Evolutionary conservation across 345 rosid genomes (phyloP), one percentile per base, ranked within the genome.

Genomic region (Eucalyptus grandis): DNA sequence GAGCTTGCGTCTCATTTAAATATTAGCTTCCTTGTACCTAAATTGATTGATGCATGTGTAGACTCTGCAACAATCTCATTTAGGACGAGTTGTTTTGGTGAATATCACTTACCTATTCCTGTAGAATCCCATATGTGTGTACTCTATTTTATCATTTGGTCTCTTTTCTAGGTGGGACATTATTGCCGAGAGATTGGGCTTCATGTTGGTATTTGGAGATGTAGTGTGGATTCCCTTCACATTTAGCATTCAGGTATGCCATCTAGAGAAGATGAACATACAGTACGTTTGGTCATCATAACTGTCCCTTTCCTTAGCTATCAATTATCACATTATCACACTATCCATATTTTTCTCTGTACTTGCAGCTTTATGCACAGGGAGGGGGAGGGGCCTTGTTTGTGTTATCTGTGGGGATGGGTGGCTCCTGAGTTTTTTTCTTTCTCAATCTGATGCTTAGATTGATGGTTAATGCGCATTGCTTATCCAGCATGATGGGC

Each of bases 201-300:
- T 97, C 95, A 98, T 98, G 98, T 90, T 98, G 91, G 99, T 97
- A 11, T 97, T 97, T 92, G 99, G 99, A 86, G 99, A 98, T 94
- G 94, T 98, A 31, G 92, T 97, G 87, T 97, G 98, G 98, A 98
- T 96, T 92, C 99, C 99, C 92, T 96, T 97, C 95, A 95, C 98
- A 56, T 96, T 98, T 90, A 98, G 98, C 93, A 98, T 98, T 92
- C 99, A 95, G 99, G 99, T 90, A 95, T 17, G 82, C 82, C 26
- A 4, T 34, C 26, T 72, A 72, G 13, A 37, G 26, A 11, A 37
- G 82, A 72, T 9, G 44, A 37, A 37, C 82, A 72, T 37, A 37
- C 26, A 19, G 3, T 34, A 17, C 4, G 2, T 72, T 3, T 37
- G 5, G 26, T 72, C 46, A 72, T 37, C 6, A 5, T 19, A 17